These are phyloP conservation scores for Bacidia rubella DNA, from an alignment of 495 filamentous ascomycete genomes.

Conservation along the genomic window DNA sequence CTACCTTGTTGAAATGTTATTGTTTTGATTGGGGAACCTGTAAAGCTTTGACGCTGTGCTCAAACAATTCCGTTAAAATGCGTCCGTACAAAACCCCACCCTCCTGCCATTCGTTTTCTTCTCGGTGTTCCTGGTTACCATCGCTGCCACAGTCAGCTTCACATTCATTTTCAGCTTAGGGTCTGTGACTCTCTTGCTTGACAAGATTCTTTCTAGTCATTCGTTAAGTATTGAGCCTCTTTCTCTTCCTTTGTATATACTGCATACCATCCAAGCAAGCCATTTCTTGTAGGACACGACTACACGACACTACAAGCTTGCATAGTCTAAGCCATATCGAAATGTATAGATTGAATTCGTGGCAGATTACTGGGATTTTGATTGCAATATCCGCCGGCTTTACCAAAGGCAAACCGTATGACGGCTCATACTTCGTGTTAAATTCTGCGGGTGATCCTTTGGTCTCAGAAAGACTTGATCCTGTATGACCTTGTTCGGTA, in stretches of 20 bases:
- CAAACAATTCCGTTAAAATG: too few relatives aligned
- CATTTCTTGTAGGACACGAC: neutral
- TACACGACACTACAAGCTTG: too few relatives aligned
- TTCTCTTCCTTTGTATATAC: neutral
- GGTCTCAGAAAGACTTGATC: slow-evolving; percentile 53
- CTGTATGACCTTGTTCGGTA: slow-evolving; percentile 37
- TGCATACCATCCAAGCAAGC: neutral
- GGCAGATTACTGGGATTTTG: too few relatives aligned
- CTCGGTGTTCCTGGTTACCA: neutral
- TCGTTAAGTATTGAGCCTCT: neutral
- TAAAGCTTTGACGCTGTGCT: too few relatives aligned
- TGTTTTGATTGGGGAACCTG: too few relatives aligned
- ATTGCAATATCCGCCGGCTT: too few relatives aligned
- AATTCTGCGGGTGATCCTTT: slow-evolving; percentile 26
- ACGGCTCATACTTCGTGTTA: slow-evolving; percentile 20
- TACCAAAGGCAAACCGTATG: too few relatives aligned
- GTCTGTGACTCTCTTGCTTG: neutral
- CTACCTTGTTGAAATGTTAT: too few relatives aligned
- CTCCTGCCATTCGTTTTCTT: neutral
- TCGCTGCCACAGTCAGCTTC: slow-evolving; percentile 4
- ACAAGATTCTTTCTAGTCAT: neutral
- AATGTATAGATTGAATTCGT: too few relatives aligned
- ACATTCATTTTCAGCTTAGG: neutral
- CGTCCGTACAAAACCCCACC: neutral
- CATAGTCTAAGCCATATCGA: neutral